phyloP scores from a whole-genome alignment of 2,329 filamentous ascomycete genomes.

The Aureobasidium subglaciale region DNA sequence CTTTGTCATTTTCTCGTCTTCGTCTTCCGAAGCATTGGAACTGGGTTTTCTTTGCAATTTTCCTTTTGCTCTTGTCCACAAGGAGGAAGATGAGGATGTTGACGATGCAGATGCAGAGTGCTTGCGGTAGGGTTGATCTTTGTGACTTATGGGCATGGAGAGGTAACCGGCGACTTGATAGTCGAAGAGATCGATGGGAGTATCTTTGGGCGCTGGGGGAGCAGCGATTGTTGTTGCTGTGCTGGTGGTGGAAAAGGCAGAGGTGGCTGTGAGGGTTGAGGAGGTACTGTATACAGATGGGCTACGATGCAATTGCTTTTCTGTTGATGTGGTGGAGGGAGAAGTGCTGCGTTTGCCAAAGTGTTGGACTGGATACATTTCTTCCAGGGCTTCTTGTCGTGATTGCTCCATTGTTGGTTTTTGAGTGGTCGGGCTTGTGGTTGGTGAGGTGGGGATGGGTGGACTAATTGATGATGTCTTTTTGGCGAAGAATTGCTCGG shows the following conservation, averaged over 20 bases:
- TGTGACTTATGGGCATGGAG: background rate
- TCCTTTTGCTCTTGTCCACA: background rate
- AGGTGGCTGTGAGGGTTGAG: background rate
- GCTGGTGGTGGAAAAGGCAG: background rate
- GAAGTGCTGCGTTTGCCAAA: background rate
- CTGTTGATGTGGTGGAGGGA: background rate
- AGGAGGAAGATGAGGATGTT: background rate
- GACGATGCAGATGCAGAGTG: background rate
- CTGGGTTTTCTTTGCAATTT: background rate
- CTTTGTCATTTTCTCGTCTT: background rate
- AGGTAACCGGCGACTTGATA: background rate
- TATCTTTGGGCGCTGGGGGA: background rate
- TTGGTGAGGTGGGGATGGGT: too few relatives aligned
- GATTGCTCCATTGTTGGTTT: too few relatives aligned
- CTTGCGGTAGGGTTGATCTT: background rate
- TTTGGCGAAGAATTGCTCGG: background rate
- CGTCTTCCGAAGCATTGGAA: background rate
- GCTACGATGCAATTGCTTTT: too few relatives aligned
- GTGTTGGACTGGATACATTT: too few relatives aligned
- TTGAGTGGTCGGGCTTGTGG: background rate
- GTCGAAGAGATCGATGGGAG: constrained; percentile 1
- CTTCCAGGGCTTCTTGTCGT: too few relatives aligned
- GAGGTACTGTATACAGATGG: too few relatives aligned
- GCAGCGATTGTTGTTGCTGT: background rate
- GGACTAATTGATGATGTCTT: background rate